Percentiles rank a stretch among this genome's conserved stretches.
Evolutionary conservation across 1,139 yeast species (phyloP).

Genomic region (Lodderomyces jiufengensis): DNA sequence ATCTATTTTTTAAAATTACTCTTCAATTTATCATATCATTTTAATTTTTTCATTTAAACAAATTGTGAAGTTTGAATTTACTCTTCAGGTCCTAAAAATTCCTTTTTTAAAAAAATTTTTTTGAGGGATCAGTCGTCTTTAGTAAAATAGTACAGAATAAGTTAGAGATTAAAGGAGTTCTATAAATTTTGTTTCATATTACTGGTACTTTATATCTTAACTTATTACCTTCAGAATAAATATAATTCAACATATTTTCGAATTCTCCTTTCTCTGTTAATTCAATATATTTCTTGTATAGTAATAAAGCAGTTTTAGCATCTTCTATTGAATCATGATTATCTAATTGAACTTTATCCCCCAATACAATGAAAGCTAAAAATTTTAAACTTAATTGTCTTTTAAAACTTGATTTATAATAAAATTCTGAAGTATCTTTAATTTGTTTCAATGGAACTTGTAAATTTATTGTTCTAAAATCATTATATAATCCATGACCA

Average conservation of each 20-base stretch:
- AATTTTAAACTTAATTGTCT: constrained; percentile 85
- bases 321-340: constrained; percentile 98
- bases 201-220: constrained; percentile 40
- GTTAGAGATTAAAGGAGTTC: too few species aligned
- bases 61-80: too few species aligned
- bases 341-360: constrained; percentile 79
- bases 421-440: constrained; percentile 83
- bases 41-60: too few species aligned
- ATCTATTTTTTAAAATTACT: too few species aligned
- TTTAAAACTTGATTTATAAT: constrained; percentile 63
- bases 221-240: constrained; percentile 72
- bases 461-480: constrained; percentile 88
- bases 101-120: too few species aligned
- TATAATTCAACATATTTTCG: constrained; percentile 56
- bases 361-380: constrained; percentile 74
- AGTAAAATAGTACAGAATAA: too few species aligned
- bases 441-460: constrained; percentile 84
- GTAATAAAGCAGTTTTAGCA: constrained; percentile 77
- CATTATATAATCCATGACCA: constrained; percentile 91
- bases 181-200: too few species aligned
- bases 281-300: constrained; percentile 71
- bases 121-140: too few species aligned
- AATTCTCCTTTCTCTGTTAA: constrained; percentile 56
- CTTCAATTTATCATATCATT: too few species aligned
- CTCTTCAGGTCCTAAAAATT: too few species aligned